A percentile compares a stretch with the other conserved stretches of the same genome.
Evolutionary conservation across 805 yeast species (phyloP).

Genomic region (Monosporozyma yasuniensis): DNA sequence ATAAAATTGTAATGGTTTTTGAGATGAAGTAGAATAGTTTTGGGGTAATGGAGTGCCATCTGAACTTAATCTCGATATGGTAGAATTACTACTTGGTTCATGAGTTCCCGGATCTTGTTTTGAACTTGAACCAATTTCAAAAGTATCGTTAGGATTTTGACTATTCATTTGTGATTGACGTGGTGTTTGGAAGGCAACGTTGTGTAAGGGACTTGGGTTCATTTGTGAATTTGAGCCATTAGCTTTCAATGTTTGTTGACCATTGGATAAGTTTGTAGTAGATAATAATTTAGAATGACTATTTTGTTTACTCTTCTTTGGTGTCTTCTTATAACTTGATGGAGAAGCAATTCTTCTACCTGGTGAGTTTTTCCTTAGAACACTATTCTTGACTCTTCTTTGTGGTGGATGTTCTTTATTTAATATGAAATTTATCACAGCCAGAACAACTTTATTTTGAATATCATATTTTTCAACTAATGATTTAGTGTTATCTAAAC

Average conservation of each 20-base stretch:
- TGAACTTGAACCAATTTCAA: not conserved
- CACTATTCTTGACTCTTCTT: constrained; percentile 33
- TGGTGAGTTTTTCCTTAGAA: constrained; percentile 26
- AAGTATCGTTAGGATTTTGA: not conserved
- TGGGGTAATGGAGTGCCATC: constrained; percentile 14
- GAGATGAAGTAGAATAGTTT: constrained; percentile 25
- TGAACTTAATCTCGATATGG: constrained; percentile 11
- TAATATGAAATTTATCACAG: constrained; percentile 47
- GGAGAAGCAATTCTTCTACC: constrained; percentile 29
- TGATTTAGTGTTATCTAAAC: constrained; percentile 52
- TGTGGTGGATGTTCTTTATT: constrained; percentile 38
- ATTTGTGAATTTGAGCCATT: constrained; percentile 9
- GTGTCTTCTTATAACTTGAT: constrained; percentile 30
- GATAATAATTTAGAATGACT: constrained; percentile 5
- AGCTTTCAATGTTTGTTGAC: constrained; percentile 5
- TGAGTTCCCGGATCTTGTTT: not conserved
- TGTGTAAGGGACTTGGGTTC: constrained; percentile 30
- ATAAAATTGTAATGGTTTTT: constrained; percentile 29
- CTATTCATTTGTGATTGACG: constrained; percentile 15
- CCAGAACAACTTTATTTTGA: constrained; percentile 39
- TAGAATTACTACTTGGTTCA: constrained; percentile 8
- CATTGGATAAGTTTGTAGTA: constrained; percentile 2
- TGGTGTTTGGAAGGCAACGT: constrained; percentile 29
- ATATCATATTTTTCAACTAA: constrained; percentile 47
- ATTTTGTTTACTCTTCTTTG: constrained; percentile 19